Evolutionary conservation across 768 basidiomycete species (phyloP).

Genomic region (Boletus speciosus): DNA sequence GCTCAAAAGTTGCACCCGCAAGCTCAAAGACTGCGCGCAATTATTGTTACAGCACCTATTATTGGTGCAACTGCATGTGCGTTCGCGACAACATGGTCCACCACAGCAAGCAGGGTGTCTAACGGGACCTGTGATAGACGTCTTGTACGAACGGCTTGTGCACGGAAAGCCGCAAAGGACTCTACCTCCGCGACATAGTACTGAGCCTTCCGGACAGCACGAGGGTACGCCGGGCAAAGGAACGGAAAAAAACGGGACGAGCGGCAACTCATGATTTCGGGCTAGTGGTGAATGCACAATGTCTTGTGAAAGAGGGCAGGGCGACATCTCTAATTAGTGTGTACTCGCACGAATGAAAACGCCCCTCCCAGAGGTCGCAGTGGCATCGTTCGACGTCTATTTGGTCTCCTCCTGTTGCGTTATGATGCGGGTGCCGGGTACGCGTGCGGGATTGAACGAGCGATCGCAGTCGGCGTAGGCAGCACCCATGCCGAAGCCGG

Average conservation of each 20-base stretch:
- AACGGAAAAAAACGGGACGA: constrained; percentile 20
- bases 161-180: constrained; percentile 48
- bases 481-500: constrained; percentile 82
- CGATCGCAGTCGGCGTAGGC: constrained; percentile 93
- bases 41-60: constrained; percentile 63
- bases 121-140: constrained; percentile 38
- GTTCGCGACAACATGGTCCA: constrained; percentile 17
- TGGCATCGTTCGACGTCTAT: constrained; percentile 4
- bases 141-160: constrained; percentile 63
- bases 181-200: constrained; percentile 24
- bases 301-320: constrained; percentile 1
- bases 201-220: constrained; percentile 6
- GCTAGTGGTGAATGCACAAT: constrained; percentile 11
- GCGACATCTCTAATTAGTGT: constrained; percentile 25
- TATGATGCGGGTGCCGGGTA: constrained; percentile 79
- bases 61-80: constrained; percentile 62
- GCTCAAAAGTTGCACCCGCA: constrained; percentile 40
- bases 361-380: not conserved
- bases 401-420: constrained; percentile 32
- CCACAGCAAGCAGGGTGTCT: constrained; percentile 2
- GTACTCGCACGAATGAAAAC: constrained; percentile 1
- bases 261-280: constrained; percentile 4
- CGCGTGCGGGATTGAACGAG: constrained; percentile 86
- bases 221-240: constrained; percentile 3
- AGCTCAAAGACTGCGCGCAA: constrained; percentile 44